Evolutionary conservation across 805 yeast genomes (phyloP).

Genomic region (Starmerella bombi): DNA sequence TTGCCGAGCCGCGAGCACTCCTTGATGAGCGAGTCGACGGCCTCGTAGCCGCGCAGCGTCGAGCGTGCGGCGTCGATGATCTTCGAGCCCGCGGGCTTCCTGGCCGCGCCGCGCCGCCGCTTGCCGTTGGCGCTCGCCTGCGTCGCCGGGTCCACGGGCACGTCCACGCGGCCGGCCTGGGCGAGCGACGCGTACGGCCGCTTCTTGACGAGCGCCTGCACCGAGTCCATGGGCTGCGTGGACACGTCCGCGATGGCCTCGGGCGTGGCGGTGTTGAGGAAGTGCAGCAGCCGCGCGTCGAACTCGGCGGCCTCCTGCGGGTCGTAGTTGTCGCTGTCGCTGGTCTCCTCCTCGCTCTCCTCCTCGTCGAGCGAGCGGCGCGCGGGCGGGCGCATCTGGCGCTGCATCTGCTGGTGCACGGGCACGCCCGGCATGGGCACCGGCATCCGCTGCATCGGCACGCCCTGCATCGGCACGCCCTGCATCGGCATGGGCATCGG

Average conservation of each 20-base stretch:
- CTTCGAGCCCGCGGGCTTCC: constrained; percentile 55
- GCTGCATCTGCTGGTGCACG: constrained; percentile 1
- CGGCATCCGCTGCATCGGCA: neutral
- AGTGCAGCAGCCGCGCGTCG: constrained; percentile 55
- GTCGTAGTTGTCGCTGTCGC: constrained; percentile 26
- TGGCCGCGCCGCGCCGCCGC: constrained; percentile 32
- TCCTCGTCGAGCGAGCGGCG: constrained; percentile 27
- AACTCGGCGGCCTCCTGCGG: constrained; percentile 30
- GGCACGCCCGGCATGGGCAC: neutral
- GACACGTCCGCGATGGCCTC: constrained; percentile 74
- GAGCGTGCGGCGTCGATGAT: constrained; percentile 55
- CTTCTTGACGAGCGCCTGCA: constrained; percentile 44
- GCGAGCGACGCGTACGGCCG: constrained; percentile 59
- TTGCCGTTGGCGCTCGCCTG: constrained; percentile 22
- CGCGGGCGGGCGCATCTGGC: constrained; percentile 6
- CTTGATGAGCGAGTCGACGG: constrained; percentile 82
- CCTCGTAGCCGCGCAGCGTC: constrained; percentile 76
- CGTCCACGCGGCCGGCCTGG: constrained; percentile 45
- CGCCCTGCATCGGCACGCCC: neutral
- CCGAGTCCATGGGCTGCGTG: constrained; percentile 52
- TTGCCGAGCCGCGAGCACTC: constrained; percentile 70
- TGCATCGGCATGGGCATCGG: neutral
- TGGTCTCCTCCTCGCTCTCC: constrained; percentile 32
- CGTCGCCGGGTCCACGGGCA: constrained; percentile 27
- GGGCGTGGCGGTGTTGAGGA: constrained; percentile 62